phyloP scores from a whole-genome alignment of 2,329 filamentous ascomycete species.

The Colletotrichum gloeosporioides region DNA sequence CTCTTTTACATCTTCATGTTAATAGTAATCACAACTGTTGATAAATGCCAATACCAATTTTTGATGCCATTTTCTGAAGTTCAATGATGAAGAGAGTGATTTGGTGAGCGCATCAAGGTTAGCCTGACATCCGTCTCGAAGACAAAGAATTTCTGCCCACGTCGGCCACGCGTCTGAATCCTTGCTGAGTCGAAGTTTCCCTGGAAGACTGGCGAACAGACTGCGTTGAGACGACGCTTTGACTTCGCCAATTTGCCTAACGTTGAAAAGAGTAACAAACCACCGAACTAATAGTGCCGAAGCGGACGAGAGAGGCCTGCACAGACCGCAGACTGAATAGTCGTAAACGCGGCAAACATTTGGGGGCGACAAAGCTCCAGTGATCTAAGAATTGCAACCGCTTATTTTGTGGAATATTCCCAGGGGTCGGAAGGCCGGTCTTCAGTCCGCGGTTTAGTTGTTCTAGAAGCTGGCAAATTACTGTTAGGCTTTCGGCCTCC shows the following conservation, averaged over 20 bases:
- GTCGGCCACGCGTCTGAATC: neutral
- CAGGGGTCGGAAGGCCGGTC: neutral
- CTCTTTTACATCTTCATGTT: neutral
- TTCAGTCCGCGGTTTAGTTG: neutral
- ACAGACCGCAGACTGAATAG: neutral
- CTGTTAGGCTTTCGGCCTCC: neutral
- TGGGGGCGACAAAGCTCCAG: neutral
- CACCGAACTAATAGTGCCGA: neutral
- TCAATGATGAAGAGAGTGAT: accelerated
- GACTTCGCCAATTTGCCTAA: neutral
- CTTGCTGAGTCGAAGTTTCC: neutral
- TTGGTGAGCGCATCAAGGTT: neutral
- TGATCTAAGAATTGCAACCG: neutral
- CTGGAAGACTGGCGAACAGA: neutral
- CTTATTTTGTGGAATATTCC: neutral
- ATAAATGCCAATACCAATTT: neutral
- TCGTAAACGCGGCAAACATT: neutral
- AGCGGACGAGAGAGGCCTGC: neutral
- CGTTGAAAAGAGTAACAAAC: neutral
- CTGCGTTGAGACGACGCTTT: neutral
- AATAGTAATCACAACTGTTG: neutral
- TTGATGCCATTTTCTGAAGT: neutral
- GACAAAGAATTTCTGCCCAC: neutral
- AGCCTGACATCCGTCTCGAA: neutral
- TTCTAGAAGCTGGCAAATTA: neutral